Evolutionary conservation across 1,284 basidiomycete genomes (phyloP).

Genomic region (Salmacisia buchloeana): DNA sequence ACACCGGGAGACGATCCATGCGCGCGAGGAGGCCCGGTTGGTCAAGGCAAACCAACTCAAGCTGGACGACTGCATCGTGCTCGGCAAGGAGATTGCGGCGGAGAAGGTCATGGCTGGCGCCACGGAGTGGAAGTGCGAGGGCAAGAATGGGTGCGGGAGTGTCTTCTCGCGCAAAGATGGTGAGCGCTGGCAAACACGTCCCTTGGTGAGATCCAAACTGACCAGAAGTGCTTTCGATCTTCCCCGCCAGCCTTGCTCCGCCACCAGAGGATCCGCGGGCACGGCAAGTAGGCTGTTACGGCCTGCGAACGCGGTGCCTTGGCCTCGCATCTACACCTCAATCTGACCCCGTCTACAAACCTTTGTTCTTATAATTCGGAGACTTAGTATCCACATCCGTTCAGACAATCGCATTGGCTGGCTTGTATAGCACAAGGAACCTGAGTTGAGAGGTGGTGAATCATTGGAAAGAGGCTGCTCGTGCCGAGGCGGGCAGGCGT

Average conservation of each 20-base stretch:
- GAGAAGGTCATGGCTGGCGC: slow-evolving; percentile 41
- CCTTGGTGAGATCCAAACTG: too few relatives aligned
- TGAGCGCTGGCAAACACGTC: background rate
- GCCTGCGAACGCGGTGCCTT: too few relatives aligned
- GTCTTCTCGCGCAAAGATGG: slow-evolving; percentile 16
- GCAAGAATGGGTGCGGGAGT: slow-evolving; percentile 23
- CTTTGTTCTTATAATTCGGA: too few relatives aligned
- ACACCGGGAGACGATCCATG: slow-evolving; percentile 48
- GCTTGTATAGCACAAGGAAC: too few relatives aligned
- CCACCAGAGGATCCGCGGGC: slow-evolving; percentile 19
- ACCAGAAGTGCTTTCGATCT: slow-evolving; percentile 36
- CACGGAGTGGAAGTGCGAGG: slow-evolving; percentile 48
- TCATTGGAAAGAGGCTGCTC: slow-evolving; percentile 3
- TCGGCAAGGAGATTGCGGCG: slow-evolving; percentile 47
- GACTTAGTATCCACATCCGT: too few relatives aligned
- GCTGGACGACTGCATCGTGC: slow-evolving; percentile 41
- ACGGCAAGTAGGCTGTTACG: too few relatives aligned
- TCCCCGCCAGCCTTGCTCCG: slow-evolving; percentile 43
- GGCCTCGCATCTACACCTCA: too few relatives aligned
- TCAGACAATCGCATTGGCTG: too few relatives aligned
- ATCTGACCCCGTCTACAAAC: too few relatives aligned
- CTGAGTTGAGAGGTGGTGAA: too few relatives aligned
- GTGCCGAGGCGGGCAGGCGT: background rate
- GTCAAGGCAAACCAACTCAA: slow-evolving; percentile 36
- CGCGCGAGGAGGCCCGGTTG: slow-evolving; percentile 41